Conservation (phyloP, 495 filamentous ascomycete species). For the Tuber brumale region DNA sequence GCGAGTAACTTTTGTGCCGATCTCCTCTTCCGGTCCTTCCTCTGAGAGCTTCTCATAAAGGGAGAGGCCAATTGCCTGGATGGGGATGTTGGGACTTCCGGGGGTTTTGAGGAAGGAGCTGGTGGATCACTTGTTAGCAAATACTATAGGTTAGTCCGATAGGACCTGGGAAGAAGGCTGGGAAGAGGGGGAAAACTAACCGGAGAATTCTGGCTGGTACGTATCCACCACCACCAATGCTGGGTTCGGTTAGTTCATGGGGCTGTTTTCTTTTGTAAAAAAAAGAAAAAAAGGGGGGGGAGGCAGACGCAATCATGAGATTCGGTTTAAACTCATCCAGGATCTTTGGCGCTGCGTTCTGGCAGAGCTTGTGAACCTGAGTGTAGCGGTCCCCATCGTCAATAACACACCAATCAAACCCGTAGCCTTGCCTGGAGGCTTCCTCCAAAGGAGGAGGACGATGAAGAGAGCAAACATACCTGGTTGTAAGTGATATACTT, state of each 20-base stretch:
- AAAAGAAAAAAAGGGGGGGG: conserved; percentile 2
- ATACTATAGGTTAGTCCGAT: conserved; percentile 4
- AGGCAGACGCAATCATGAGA: conserved; percentile 73
- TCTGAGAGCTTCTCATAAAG: conserved; percentile 80
- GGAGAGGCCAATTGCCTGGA: conserved; percentile 96
- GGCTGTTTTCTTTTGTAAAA: not conserved
- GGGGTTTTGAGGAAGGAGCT: conserved; percentile 86
- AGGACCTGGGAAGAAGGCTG: not conserved
- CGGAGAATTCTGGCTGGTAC: conserved; percentile 94
- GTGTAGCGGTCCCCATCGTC: not conserved
- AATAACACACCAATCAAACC: conserved; percentile 6
- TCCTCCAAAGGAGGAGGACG: conserved; percentile 8
- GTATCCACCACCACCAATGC: conserved; percentile 92
- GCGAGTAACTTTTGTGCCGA: conserved; percentile 89
- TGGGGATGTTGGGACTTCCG: conserved; percentile 88
- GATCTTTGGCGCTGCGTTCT: conserved; percentile 70
- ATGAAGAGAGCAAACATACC: conserved; percentile 49
- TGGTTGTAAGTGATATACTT: conserved; percentile 94
- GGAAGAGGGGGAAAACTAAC: conserved; percentile 8
- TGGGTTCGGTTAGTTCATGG: conserved; percentile 13
- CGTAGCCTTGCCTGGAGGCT: conserved; percentile 2
- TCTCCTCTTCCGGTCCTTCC: conserved; percentile 50
- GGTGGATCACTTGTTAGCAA: not conserved
- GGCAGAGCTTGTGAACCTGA: conserved; percentile 95
- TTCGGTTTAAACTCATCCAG: conserved; percentile 79